Evolutionary conservation across 345 rosid species (phyloP), one percentile per base, ranked within the genome.

Genomic region (Murraya paniculata): DNA sequence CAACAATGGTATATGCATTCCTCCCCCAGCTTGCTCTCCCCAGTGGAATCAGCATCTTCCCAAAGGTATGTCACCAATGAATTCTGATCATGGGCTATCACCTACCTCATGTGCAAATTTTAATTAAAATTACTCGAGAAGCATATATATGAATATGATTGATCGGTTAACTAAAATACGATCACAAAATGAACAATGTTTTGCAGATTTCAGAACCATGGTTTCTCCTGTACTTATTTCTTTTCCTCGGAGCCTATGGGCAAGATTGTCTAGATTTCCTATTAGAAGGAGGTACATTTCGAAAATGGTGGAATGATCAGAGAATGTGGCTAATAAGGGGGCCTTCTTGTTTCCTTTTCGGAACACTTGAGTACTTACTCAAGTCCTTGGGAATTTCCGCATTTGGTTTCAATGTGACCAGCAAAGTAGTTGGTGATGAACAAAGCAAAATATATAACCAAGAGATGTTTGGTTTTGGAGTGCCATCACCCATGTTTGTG

Each of bases 291-390:
- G 90, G 89, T n/a, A 88, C 87, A 33, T 58, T 86, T 76, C 58
- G 56, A n/a, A 87, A 71, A 75, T 93, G 98, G 98, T 91, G 94
- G 94, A 92, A 85, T 70, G 92, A 87, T 75, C 96, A 86, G 71
- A 85, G 96, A 64, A 86, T 89, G 57, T 92, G 89, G 90, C 30
- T 77, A 66, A 75, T 95, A 38, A 86, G 84, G 64, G 91, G 94
- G 9, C 9, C 86, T 1, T 72, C 95, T 27, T 73, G 92, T 65
- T 77, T 6, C 73, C 30, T 84, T 0, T 87, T 87, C 56, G 90
- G 91, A 7, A 22, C 68, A 11, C 14, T 78, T 11, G 92, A 91
- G 81, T 92, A 66, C 84, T 10, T 77, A 0, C 90, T 89, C 64
- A 86, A 85, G 72, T 72, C 70, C 71, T 60, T 89, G 5, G 92